Evolutionary conservation across 208 protist genomes (phyloP).

Genomic region (Trypanosoma conorhini): DNA sequence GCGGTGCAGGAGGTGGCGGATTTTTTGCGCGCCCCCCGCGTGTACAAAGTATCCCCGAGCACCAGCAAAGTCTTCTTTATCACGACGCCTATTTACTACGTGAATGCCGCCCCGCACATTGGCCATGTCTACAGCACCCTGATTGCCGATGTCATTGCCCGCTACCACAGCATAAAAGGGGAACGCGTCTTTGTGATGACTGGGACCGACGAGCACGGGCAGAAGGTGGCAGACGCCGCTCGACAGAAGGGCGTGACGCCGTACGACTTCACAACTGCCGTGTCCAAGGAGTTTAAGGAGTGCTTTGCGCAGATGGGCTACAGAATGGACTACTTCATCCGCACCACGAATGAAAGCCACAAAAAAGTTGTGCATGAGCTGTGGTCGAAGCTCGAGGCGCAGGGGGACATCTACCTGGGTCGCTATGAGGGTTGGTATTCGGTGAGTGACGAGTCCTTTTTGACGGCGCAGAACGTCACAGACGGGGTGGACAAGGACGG

Average conservation of each 20-base stretch:
- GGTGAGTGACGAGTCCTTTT: slow-evolving; percentile 97
- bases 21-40: slow-evolving; percentile 77
- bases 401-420: slow-evolving; percentile 97
- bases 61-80: slow-evolving; percentile 83
- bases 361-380: slow-evolving; percentile 66
- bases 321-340: slow-evolving; percentile 95
- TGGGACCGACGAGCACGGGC: slow-evolving; percentile 99
- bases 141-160: slow-evolving; percentile 87
- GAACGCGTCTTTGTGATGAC: slow-evolving; percentile 94
- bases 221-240: slow-evolving; percentile 96
- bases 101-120: slow-evolving; percentile 92
- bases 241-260: slow-evolving; percentile 61
- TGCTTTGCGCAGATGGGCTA: slow-evolving; percentile 92
- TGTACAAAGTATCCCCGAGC: slow-evolving; percentile 63
- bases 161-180: slow-evolving; percentile 88
- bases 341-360: slow-evolving; percentile 95
- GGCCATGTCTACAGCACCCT: slow-evolving; percentile 92
- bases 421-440: slow-evolving; percentile 99
- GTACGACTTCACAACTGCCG: slow-evolving; percentile 91
- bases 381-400: slow-evolving; percentile 89
- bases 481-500: slow-evolving; percentile 90
- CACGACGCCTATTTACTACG: slow-evolving; percentile 93
- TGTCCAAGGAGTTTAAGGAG: slow-evolving; percentile 88
- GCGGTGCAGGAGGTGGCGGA: slow-evolving; percentile 82
- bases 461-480: slow-evolving; percentile 76